Base-by-base conservation (phyloP, 1,139 yeast species). In the Candida sp. region DNA sequence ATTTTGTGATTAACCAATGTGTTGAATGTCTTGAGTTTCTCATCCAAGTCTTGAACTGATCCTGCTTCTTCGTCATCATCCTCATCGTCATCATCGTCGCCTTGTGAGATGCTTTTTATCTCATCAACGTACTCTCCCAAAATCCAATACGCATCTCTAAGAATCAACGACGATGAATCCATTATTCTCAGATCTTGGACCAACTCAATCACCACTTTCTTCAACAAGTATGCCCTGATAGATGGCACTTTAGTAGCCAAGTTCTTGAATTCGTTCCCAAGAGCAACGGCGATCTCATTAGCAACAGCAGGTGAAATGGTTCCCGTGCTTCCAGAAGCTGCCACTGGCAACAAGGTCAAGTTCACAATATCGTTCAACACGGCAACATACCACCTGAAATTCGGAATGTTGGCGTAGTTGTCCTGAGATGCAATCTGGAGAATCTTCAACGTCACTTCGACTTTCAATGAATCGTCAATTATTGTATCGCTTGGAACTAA, bases 381-480 rank as follows among this genome's bases (percentile, higher is more conserved):
- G 0, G 88, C 86, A 34, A 88, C 73, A 63, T 88, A 92, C 99
- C 98, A 96, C 49, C 84, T 89, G 69, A 94, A 94, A 60, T 92
- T 90, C 3, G 96, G 92, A 34, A 96, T 78, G 58, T 82, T 79
- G n/a, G 76, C 67, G 66, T 90, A 96, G 60, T 89, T 90, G 49
- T 88, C 67, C 25, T 60, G 53, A 0, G 76, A 63, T 5, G 77
- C 70, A 47, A 77, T 71, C 33, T 66, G 61, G 27, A 77, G 55
- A n/a, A 78, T 78, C 61, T 78, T 78, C 27, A 85, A 63, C 1
- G 90, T 80, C 28, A 90, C 80, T 50, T 81, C 85, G 17, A 73
- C 66, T 56, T 87, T 85, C 60, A 90, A 86, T 3, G 70, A 68
- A 38, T 85, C 88, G 0, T 92, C 83, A 0, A 86, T 70, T 1